Evolutionary conservation across 805 yeast genomes (phyloP).

Genomic region (Maudiozyma barnettii): DNA sequence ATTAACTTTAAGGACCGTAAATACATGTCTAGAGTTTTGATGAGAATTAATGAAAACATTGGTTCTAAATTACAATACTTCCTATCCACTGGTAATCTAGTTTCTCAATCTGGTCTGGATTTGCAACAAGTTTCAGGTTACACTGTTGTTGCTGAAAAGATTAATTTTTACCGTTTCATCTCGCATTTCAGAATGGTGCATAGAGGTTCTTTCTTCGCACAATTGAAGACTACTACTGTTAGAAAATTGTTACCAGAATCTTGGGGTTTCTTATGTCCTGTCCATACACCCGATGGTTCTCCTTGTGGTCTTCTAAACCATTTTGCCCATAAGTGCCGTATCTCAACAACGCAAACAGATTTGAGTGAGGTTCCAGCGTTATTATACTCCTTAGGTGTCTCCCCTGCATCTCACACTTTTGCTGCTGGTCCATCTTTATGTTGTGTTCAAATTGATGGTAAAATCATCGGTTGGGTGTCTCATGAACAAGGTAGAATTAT

Average conservation of each 20-base stretch:
- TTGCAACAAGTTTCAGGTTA: conserved; percentile 96
- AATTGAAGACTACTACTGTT: conserved; percentile 92
- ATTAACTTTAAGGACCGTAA: conserved; percentile 77
- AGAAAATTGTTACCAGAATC: conserved; percentile 94
- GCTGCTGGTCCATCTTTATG: conserved; percentile 84
- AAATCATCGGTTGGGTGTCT: conserved; percentile 86
- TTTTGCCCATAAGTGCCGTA: conserved; percentile 88
- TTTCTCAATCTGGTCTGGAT: conserved; percentile 94
- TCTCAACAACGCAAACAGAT: conserved; percentile 69
- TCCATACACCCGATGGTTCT: conserved; percentile 98
- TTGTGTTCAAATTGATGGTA: conserved; percentile 91
- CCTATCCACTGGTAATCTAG: conserved; percentile 92
- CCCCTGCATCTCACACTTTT: conserved; percentile 59
- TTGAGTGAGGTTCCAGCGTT: conserved; percentile 61
- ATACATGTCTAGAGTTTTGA: conserved; percentile 70
- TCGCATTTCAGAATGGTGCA: conserved; percentile 99
- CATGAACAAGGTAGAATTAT: conserved; percentile 79
- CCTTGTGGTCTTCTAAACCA: conserved; percentile 98
- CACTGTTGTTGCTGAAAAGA: conserved; percentile 97
- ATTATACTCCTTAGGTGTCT: conserved; percentile 65
- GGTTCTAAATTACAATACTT: conserved; percentile 93
- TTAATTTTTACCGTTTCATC: conserved; percentile 91
- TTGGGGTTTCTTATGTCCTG: conserved; percentile 99
- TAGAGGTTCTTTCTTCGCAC: conserved; percentile 98
- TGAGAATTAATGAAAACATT: conserved; percentile 80